Evolutionary conservation across 2,329 filamentous ascomycete genomes (phyloP).

Genomic region (Xylariaceae sp.): DNA sequence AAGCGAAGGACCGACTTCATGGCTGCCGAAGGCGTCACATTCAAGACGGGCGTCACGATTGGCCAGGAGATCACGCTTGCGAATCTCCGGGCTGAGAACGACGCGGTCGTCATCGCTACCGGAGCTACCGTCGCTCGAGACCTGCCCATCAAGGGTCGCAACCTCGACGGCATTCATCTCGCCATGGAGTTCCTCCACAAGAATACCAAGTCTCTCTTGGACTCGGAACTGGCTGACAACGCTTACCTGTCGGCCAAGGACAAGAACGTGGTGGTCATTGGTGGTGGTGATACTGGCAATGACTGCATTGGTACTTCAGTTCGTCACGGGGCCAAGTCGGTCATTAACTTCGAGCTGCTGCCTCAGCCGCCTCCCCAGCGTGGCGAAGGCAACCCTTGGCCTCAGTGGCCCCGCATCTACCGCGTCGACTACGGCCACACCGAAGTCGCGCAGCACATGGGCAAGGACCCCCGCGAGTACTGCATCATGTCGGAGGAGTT

Average conservation of each 20-base stretch:
- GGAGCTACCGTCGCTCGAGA: constrained; percentile 91
- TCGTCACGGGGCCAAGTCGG: constrained; percentile 89
- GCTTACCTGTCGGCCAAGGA: constrained; percentile 90
- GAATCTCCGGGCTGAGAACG: constrained; percentile 64
- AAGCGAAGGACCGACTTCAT: constrained; percentile 94
- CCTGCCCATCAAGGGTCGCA: constrained; percentile 81
- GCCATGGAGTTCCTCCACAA: constrained; percentile 97
- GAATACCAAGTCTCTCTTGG: constrained; percentile 95
- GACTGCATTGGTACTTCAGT: constrained; percentile 97
- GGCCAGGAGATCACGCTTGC: constrained; percentile 68
- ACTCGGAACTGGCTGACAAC: constrained; percentile 77
- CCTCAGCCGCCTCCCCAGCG: constrained; percentile 88
- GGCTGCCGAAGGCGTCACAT: constrained; percentile 78
- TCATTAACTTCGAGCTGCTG: constrained; percentile 93
- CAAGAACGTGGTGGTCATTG: constrained; percentile 94
- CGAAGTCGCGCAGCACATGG: constrained; percentile 92
- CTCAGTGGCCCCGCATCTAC: constrained; percentile 96
- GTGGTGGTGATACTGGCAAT: constrained; percentile 95
- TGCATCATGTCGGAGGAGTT: constrained; percentile 99
- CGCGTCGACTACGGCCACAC: constrained; percentile 97
- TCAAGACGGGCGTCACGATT: constrained; percentile 69
- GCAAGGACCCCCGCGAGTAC: constrained; percentile 92
- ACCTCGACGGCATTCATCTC: constrained; percentile 84
- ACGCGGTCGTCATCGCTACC: constrained; percentile 85
- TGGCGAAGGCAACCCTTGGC: constrained; percentile 93